Evolutionary conservation across 352 stramenopile species (phyloP).

Genomic region (Elongisporangium undulatum): DNA sequence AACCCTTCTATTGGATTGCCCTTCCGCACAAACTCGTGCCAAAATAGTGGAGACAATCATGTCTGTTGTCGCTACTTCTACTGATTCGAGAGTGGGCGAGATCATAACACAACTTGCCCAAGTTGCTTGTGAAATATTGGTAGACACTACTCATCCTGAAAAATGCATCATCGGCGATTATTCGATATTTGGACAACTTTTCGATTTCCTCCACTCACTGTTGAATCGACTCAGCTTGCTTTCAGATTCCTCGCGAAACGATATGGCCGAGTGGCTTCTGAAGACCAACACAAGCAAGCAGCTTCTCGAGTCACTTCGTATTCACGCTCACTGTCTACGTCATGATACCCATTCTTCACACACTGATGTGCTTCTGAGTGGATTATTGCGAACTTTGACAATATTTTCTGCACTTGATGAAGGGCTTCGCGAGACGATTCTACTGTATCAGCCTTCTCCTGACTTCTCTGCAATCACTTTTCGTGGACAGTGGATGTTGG

Average conservation of each 20-base stretch:
- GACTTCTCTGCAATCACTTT: background rate
- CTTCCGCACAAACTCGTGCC: conserved; percentile 13
- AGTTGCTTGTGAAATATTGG: background rate
- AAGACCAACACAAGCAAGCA: background rate
- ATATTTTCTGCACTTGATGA: background rate
- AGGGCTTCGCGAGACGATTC: conserved; percentile 1
- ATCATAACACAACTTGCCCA: background rate
- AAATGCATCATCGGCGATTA: background rate
- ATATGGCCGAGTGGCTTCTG: background rate
- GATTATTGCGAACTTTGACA: background rate
- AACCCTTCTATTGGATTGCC: conserved; percentile 19
- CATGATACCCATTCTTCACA: background rate
- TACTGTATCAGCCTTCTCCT: conserved; percentile 8
- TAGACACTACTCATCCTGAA: background rate
- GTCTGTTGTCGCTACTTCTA: background rate
- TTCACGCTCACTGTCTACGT: background rate
- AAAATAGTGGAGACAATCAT: conserved; percentile 9
- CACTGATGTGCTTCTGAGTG: background rate
- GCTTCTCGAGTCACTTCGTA: background rate
- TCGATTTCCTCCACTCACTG: background rate
- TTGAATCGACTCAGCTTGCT: background rate
- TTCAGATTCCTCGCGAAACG: background rate
- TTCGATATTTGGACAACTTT: background rate
- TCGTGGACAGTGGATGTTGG: conserved; percentile 4
- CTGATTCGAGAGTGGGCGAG: background rate